Percentiles rank a stretch among this genome's conserved stretches.
Evolutionary conservation across 2,329 filamentous ascomycete species (phyloP).

Genomic region (Davidsoniella virescens): DNA sequence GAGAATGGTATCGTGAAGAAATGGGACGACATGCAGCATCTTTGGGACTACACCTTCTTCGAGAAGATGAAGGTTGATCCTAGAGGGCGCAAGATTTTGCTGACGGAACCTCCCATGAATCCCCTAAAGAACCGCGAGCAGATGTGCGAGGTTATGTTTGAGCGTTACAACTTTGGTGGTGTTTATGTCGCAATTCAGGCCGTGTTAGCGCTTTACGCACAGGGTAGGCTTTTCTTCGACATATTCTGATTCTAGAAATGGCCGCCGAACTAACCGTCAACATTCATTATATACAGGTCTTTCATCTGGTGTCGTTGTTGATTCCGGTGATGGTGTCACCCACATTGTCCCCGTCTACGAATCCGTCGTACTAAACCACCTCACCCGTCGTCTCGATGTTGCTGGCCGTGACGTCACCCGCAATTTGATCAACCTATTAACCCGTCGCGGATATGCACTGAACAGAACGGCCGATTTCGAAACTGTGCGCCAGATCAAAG

Average conservation of each 20-base stretch:
- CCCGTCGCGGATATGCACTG: constrained; percentile 85
- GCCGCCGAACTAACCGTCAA: neutral
- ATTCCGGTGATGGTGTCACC: constrained; percentile 94
- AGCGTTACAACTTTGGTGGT: constrained; percentile 86
- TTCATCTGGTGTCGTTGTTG: constrained; percentile 90
- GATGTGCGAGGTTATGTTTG: constrained; percentile 99
- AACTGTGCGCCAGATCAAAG: constrained; percentile 97
- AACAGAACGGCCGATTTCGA: constrained; percentile 98
- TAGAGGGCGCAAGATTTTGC: constrained; percentile 83
- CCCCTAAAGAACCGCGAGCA: constrained; percentile 90
- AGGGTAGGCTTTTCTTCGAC: constrained; percentile 42
- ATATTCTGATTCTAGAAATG: neutral
- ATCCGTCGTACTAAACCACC: constrained; percentile 91
- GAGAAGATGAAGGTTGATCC: constrained; percentile 94
- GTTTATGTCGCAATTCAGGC: constrained; percentile 98
- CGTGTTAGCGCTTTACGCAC: constrained; percentile 86
- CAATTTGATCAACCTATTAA: constrained; percentile 86
- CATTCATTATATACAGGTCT: constrained; percentile 39
- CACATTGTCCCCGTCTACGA: constrained; percentile 98
- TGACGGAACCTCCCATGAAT: constrained; percentile 97
- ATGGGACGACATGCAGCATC: constrained; percentile 99
- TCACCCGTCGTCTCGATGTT: constrained; percentile 85
- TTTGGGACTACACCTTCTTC: constrained; percentile 97
- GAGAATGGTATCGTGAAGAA: constrained; percentile 99
- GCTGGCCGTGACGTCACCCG: constrained; percentile 95